Evolutionary conservation across 75 land plant genomes (phyloP), one percentile per base, ranked within the genome.

Genomic region (Sequoiadendron giganteum): DNA sequence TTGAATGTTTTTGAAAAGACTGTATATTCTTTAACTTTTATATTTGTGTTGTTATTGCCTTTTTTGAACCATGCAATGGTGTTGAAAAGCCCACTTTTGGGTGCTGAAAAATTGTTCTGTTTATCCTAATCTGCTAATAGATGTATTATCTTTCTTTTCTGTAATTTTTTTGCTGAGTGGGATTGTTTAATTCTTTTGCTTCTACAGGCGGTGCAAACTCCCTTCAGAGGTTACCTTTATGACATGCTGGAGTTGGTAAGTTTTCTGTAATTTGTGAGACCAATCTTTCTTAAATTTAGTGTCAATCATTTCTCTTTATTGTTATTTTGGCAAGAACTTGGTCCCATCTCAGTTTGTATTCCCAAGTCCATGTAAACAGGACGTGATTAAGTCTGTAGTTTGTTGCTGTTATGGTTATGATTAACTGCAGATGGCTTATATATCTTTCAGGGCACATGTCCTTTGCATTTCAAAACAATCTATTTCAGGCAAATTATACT

Each of bases 181-280:
- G 28, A 43, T 78, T 61, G 52, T 78, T 8, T 34, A 10, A 5
- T 85, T 76, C 86, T 55, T 72, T 70, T 65, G 11, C 77, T 85
- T 86, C 81, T 82, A 82, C 94, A 96, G 97, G 94, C 90, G 36
- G 88, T 92, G 94, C 97, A 96, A 81, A 96, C 97, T 82, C 97
- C 97, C 76, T 95, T 91, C 83, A 92, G 93, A 88, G 85, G 90
- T 86, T 96, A 96, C 73, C 92, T 96, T 39, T 93, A 94, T 40
- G 97, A 96, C 10, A 92, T 92, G 92, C 86, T 96, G 86, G 88
- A 91, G 32, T 92, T 92, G 88, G 97, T 96, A 92, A 93, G 94
- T 52, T 52, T 49, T 47, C 10, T 34, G 47, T 58, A 55, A 34
- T 34, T 80, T 49, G 14, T 65, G 47, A 39, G 40, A 86, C 85